These are phyloP conservation scores for Fomes fomentarius DNA, from an alignment of 1,284 basidiomycete species.

Conservation along the genomic window DNA sequence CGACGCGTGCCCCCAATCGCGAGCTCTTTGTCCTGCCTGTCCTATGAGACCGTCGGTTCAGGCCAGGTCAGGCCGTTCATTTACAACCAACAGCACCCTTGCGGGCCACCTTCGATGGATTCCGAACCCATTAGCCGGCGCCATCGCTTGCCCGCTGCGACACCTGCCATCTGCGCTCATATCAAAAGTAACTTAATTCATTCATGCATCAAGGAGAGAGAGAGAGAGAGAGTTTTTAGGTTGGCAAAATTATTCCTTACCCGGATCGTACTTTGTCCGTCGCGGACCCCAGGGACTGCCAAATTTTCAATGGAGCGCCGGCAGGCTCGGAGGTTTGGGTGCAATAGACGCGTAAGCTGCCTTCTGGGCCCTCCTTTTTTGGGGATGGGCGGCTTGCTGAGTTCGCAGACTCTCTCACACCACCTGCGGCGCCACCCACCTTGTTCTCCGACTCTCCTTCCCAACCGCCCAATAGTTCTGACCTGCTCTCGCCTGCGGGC, in stretches of 20 bases:
- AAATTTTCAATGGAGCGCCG: slow-evolving; percentile 6
- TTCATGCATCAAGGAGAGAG: background rate
- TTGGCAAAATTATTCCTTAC: background rate
- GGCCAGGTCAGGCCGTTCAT: background rate
- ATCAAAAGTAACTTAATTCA: background rate
- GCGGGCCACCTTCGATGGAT: no score
- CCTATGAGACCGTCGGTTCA: background rate
- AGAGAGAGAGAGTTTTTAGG: background rate
- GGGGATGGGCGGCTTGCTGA: background rate
- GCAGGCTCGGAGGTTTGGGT: no score
- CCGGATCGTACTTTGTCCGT: background rate
- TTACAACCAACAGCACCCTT: background rate
- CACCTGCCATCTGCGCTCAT: background rate
- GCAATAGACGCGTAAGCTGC: no score
- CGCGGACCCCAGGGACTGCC: slow-evolving; percentile 12
- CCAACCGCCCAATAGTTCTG: background rate
- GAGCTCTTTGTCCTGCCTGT: background rate
- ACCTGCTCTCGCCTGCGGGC: no score
- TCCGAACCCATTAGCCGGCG: no score
- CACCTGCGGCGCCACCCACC: no score
- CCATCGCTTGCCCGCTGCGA: no score
- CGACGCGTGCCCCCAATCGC: slow-evolving; percentile 21
- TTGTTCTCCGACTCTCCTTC: background rate
- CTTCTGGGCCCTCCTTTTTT: no score
- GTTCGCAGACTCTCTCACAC: no score